Evolutionary conservation across 2,329 filamentous ascomycete species (phyloP), one percentile per base, ranked within the genome.

Genomic region (Xylaria sp.): DNA sequence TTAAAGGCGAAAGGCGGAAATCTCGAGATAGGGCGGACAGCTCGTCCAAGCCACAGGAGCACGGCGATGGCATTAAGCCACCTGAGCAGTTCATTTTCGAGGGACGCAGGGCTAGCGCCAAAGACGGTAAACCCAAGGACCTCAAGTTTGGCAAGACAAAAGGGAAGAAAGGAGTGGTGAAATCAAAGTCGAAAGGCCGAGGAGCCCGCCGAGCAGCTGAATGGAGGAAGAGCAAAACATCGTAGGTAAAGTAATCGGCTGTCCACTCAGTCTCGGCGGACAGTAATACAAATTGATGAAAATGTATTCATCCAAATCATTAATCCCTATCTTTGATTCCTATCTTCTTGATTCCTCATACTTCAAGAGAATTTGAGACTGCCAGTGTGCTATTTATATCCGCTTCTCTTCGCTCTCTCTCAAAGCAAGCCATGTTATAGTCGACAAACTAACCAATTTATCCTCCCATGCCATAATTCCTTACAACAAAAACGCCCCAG

Each of bases 1-100:
- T 80, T 63, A 79, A 78, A 67, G 75, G 73, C 13, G 74, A 69
- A 8, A 62, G 75, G 63, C 72, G 64, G 46, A 71, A 68, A 65
- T 68, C 72, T 66, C 70, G 72, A 66, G 72, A 73, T 12, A 73
- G 68, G 68, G 69, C 67, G 20, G 65, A 72, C 23, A 23, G 18
- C n/a, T 34, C 50, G 9, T 55, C 50, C n/a, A 55, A 45, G 20
- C 25, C 57, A 36, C 52, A 68, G 60, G 52, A 62, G 48, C 58
- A 28, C 18, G 58, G 57, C 9, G 48, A 45, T 69, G 69, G 62
- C n/a, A 78, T 87, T 72, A 87, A 88, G 80, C 85, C 86, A 1
- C 90, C 91, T 0, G 91, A 94, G 79, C 83, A 85, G 18, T 87
- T 94, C 70, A 87, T 94, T n/a, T 94, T 95, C 74, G 93, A 97